phyloP scores from a whole-genome alignment of 176 grass and related monocot species.

The Pontederia crassipes region DNA sequence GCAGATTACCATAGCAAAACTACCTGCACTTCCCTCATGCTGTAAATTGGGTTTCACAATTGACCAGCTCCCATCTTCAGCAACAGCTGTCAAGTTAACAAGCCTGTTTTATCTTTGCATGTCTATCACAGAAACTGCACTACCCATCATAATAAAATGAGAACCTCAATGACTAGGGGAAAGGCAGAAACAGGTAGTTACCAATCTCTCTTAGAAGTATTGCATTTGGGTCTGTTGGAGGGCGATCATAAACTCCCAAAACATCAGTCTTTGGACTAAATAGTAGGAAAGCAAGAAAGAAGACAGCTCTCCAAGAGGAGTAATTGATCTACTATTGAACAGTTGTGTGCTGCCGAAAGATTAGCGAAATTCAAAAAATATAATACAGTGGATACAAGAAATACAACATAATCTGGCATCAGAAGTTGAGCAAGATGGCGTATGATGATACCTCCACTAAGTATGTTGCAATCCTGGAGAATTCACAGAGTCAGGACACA shows the following conservation, averaged over 20 bases:
- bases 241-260: conserved; percentile 86
- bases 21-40: conserved; percentile 42
- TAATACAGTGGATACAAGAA: conserved; percentile 52
- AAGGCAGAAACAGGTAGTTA: conserved; percentile 25
- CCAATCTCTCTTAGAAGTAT: conserved; percentile 84
- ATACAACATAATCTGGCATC: conserved; percentile 72
- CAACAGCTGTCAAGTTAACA: conserved; percentile 48
- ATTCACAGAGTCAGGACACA: conserved; percentile 35
- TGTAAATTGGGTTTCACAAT: conserved; percentile 52
- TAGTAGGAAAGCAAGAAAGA: conserved; percentile 4
- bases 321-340: no score
- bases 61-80: conserved; percentile 61
- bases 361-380: neutral
- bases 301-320: neutral
- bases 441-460: conserved; percentile 94
- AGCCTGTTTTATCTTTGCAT: neutral
- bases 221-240: conserved; percentile 73
- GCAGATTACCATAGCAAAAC: conserved; percentile 5
- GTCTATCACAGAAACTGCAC: neutral
- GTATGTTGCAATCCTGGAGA: conserved; percentile 83
- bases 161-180: neutral
- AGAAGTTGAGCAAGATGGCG: conserved; percentile 80
- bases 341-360: no score
- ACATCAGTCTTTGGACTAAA: conserved; percentile 70
- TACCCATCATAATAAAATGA: neutral